These are phyloP conservation scores for Alternaria ventricosa DNA, from an alignment of 2,329 filamentous ascomycete genomes.

Conservation along the genomic window DNA sequence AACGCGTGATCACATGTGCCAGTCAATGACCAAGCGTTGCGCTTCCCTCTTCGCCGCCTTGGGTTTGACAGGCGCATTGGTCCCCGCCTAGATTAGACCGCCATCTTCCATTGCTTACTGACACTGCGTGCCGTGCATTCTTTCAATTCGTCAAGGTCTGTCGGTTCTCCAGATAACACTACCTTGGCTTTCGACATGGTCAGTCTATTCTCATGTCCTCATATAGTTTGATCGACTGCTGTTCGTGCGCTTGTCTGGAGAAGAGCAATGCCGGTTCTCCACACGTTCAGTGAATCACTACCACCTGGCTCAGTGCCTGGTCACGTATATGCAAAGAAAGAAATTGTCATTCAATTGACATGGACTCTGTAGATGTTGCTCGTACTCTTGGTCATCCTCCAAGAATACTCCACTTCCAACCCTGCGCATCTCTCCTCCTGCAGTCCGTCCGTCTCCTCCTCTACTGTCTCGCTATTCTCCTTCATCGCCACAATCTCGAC, in stretches of 20 bases:
- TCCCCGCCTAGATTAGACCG: background rate
- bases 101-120: background rate
- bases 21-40: background rate
- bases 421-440: background rate
- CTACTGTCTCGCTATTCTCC: background rate
- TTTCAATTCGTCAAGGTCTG: background rate
- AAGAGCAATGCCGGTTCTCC: background rate
- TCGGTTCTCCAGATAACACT: background rate
- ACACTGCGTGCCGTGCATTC: background rate
- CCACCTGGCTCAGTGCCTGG: background rate
- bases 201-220: background rate
- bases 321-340: background rate
- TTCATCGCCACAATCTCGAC: background rate
- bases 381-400: background rate
- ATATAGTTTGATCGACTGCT: background rate
- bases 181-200: background rate
- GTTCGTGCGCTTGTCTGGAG: background rate
- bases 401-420: background rate
- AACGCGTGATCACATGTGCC: constrained; percentile 26
- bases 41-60: background rate
- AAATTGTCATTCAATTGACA: constrained; percentile 6
- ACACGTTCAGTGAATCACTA: background rate
- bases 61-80: background rate
- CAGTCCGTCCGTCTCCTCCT: background rate
- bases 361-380: background rate